Evolutionary conservation across 2,329 filamentous ascomycete species (phyloP), one percentile per base, ranked within the genome.

Genomic region (Xylogone sp.): DNA sequence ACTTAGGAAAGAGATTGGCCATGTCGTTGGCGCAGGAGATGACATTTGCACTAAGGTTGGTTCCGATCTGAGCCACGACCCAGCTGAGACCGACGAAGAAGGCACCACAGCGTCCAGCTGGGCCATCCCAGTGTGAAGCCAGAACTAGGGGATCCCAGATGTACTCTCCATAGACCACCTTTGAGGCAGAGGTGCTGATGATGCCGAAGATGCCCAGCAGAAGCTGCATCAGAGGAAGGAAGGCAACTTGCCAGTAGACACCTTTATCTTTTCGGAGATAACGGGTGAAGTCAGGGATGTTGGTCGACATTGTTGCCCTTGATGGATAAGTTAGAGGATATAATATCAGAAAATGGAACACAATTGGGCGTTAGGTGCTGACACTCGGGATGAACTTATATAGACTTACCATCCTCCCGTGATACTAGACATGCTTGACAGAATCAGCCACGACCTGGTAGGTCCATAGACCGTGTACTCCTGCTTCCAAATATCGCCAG

Each of bases 1-100:
- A 79, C 43, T 70, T 69, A 0, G 78, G 77, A 45, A 76, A 73
- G 1, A 81, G 60, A 2, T 71, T 72, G 0, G 73, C 75, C 52
- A 80, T 60, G 39, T 68, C 57, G 10, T 70, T 62, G 8, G 63
- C 58, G 24, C 67, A 66, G 5, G 58, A 57, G 6, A 63, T 63
- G 3, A 72, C 68, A 22, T 75, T 61, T 21, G 72, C 73, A 21
- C 64, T 70, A 52, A 74, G 70, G 44, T 74, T 69, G n/a, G 63
- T 70, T 67, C 74, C 59, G 42, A 55, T 53, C 42, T 63, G 60
- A 18, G 63, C 64, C 18, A 66, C 54, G 29, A 61, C 61, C 56
- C 62, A 67, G 27, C 55, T 46, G 45, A 67, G 58, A 12, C 61
- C 63, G 21, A 61, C 62, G 43, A 67, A 67, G 54, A 67, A 67